Percentiles rank a stretch among this genome's conserved stretches.
phyloP scores from a whole-genome alignment of 2,329 filamentous ascomycete species.

The Neonectria faginata region DNA sequence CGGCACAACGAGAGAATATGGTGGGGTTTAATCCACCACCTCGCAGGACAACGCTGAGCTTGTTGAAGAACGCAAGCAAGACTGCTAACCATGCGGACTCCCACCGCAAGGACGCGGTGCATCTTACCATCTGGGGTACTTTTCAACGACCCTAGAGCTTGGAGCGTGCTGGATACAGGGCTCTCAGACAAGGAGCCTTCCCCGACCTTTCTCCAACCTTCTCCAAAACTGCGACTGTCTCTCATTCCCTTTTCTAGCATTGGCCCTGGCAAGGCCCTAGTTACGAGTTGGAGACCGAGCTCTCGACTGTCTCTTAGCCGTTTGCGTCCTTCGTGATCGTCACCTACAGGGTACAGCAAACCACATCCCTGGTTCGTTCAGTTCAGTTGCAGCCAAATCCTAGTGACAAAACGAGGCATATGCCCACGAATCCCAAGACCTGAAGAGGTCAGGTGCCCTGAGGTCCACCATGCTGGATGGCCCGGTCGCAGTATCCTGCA shows the following conservation, averaged over 20 bases:
- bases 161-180: slow-evolving; percentile 1
- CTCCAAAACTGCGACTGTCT: slow-evolving; percentile 22
- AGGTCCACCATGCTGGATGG: slow-evolving; percentile 40
- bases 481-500: slow-evolving; percentile 35
- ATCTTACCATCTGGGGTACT: slow-evolving; percentile 26
- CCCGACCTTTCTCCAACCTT: slow-evolving; percentile 28
- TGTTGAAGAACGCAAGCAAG: slow-evolving; percentile 34
- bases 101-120: slow-evolving; percentile 14
- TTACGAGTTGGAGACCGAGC: slow-evolving; percentile 37
- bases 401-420: slow-evolving; percentile 41
- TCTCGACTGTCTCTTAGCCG: slow-evolving; percentile 17
- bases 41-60: slow-evolving; percentile 30
- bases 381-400: slow-evolving; percentile 27
- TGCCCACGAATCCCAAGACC: slow-evolving; percentile 39
- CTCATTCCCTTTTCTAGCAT: slow-evolving; percentile 28
- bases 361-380: slow-evolving; percentile 20
- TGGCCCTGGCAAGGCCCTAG: slow-evolving; percentile 32
- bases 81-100: slow-evolving; percentile 32
- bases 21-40: slow-evolving; percentile 40
- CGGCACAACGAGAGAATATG: slow-evolving; percentile 27
- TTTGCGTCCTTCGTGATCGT: slow-evolving; percentile 25
- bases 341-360: slow-evolving; percentile 31
- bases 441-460: slow-evolving; percentile 42
- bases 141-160: slow-evolving; percentile 17
- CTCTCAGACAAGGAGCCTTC: slow-evolving; percentile 18